Evolutionary conservation across 176 grass and related monocot species (phyloP).

Genomic region (Eragrostis curvula): DNA sequence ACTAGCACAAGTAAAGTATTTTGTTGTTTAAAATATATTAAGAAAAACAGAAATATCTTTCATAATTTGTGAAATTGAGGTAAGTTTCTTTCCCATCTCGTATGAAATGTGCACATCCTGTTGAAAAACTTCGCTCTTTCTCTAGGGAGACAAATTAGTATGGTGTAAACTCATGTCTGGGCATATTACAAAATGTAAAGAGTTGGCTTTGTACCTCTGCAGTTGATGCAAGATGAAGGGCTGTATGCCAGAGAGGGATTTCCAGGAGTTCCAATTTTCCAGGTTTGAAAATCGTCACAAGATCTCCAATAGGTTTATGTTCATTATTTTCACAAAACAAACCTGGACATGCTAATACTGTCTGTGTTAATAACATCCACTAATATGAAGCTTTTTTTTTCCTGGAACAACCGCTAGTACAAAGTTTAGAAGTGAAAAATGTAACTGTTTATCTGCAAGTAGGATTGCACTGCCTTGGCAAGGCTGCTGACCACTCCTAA

Average conservation of each 20-base stretch:
- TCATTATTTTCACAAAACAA: not conserved
- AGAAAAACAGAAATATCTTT: not conserved
- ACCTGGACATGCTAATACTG: not conserved
- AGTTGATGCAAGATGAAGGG: constrained; percentile 72
- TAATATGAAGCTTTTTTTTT: not conserved
- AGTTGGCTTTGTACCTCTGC: constrained; percentile 21
- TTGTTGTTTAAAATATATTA: not conserved
- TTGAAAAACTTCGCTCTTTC: not conserved
- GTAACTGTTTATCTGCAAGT: not conserved
- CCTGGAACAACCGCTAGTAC: too few relatives aligned
- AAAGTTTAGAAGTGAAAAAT: not conserved
- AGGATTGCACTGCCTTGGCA: too few relatives aligned
- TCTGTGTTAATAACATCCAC: not conserved
- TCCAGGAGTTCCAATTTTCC: constrained; percentile 85
- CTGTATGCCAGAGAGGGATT: constrained; percentile 53
- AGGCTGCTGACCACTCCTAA: too few relatives aligned
- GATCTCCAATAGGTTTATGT: not conserved
- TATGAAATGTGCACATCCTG: not conserved
- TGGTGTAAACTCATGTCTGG: not conserved
- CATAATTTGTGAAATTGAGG: not conserved
- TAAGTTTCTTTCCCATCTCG: not conserved
- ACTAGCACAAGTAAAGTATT: not conserved
- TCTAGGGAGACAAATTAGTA: not conserved
- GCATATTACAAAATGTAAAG: not conserved
- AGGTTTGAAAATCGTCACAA: constrained; percentile 58